These are phyloP conservation scores for Amphibolis antarctica DNA, from an alignment of 106 monocot genomes.

Conservation along the genomic window DNA sequence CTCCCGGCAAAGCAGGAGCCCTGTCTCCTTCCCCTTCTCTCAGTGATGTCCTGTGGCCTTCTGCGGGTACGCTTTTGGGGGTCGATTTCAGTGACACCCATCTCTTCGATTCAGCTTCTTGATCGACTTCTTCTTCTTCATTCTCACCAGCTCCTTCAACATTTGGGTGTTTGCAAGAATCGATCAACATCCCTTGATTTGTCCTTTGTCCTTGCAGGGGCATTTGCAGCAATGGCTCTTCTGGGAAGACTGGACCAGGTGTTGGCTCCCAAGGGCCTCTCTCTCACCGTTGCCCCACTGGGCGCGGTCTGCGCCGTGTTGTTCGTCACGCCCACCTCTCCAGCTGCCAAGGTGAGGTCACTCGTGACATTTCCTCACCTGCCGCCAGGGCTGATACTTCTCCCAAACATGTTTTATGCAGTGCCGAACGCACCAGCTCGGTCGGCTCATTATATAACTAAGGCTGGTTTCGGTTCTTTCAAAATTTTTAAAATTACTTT, in stretches of 20 bases:
- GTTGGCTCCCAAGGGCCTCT: slow-evolving; percentile 44
- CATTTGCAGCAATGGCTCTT: slow-evolving; percentile 76
- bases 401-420: no score
- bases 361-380: no score
- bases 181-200: neutral
- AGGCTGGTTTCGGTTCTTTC: no score
- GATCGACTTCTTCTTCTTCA: neutral
- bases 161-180: neutral
- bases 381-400: no score
- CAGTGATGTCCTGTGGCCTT: slow-evolving; percentile 77
- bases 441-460: no score
- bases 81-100: neutral
- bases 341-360: slow-evolving; percentile 49
- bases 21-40: slow-evolving; percentile 12
- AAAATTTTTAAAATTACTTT: no score
- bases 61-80: slow-evolving; percentile 30
- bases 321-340: slow-evolving; percentile 50
- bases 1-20: neutral
- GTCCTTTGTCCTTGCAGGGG: slow-evolving; percentile 55
- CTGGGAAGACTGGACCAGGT: slow-evolving; percentile 67
- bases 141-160: neutral
- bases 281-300: slow-evolving; percentile 71
- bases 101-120: neutral
- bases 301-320: slow-evolving; percentile 78
- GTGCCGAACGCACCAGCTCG: no score